Conservation (phyloP, 2,329 filamentous ascomycete genomes). For the Stagonosporopsis vannaccii region DNA sequence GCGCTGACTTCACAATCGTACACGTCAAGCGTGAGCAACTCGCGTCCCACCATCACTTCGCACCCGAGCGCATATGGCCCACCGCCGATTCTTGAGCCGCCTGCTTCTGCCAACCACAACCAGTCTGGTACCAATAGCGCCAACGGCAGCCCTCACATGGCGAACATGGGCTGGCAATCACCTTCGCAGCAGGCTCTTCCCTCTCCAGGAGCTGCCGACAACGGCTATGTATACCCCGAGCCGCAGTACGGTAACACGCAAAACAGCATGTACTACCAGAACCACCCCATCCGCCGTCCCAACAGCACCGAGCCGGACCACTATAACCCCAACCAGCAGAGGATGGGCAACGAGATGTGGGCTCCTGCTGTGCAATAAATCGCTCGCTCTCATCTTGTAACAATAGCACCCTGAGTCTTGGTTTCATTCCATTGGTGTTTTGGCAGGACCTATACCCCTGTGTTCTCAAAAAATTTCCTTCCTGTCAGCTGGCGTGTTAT, state of each 20-base stretch:
- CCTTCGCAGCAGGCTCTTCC: slow-evolving; percentile 77
- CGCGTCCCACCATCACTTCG: slow-evolving; percentile 74
- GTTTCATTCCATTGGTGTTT: slow-evolving; percentile 48
- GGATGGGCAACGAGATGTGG: slow-evolving; percentile 51
- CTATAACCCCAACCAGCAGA: slow-evolving; percentile 53
- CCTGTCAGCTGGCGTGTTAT: slow-evolving; percentile 39
- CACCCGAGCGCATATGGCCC: slow-evolving; percentile 86
- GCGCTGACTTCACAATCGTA: slow-evolving; percentile 69
- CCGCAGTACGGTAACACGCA: slow-evolving; percentile 67
- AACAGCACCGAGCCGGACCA: slow-evolving; percentile 73
- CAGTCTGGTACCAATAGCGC: slow-evolving; percentile 67
- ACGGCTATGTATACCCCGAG: slow-evolving; percentile 83
- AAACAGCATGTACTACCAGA: slow-evolving; percentile 74
- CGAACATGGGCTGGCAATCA: slow-evolving; percentile 82
- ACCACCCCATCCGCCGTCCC: slow-evolving; percentile 73
- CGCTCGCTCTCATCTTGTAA: slow-evolving; percentile 36
- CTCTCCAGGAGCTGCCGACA: slow-evolving; percentile 72
- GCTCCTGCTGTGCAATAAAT: slow-evolving; percentile 52
- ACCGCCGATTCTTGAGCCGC: slow-evolving; percentile 82
- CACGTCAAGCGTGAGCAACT: slow-evolving; percentile 61
- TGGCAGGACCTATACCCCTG: slow-evolving; percentile 52
- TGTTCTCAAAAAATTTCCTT: slow-evolving; percentile 48
- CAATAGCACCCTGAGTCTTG: slow-evolving; percentile 38
- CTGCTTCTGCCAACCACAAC: slow-evolving; percentile 77
- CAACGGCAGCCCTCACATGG: slow-evolving; percentile 87